These are phyloP conservation scores for Penicillium sp. DNA, from an alignment of 2,329 filamentous ascomycete species.

Conservation along the genomic window DNA sequence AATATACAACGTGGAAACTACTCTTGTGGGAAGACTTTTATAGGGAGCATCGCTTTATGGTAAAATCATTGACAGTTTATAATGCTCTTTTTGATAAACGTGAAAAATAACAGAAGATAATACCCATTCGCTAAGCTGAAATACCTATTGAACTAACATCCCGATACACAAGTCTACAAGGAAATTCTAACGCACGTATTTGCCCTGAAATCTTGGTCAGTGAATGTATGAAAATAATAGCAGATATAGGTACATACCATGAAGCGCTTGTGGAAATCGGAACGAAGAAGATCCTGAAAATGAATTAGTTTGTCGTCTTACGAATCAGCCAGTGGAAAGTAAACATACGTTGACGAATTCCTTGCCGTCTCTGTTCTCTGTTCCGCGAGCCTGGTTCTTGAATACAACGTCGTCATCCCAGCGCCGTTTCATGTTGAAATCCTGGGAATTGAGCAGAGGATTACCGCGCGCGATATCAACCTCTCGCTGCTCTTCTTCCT, in stretches of 20 bases:
- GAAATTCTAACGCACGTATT: conserved; percentile 7
- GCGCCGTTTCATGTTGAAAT: conserved; percentile 80
- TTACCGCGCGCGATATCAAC: conserved; percentile 89
- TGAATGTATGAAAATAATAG: neutral
- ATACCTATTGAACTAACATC: neutral
- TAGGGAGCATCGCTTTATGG: neutral
- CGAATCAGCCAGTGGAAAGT: neutral
- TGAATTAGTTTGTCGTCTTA: conserved; percentile 19
- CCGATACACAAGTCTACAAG: neutral
- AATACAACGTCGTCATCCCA: conserved; percentile 99
- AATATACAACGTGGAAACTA: neutral
- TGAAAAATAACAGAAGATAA: neutral
- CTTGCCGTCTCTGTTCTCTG: conserved; percentile 87
- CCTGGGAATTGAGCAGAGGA: conserved; percentile 80
- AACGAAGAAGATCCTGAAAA: conserved; percentile 74
- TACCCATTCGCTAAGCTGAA: conserved; percentile 5
- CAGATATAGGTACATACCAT: conserved; percentile 60
- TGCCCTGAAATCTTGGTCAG: conserved; percentile 1
- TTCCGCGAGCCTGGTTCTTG: conserved; percentile 95
- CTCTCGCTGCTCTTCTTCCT: conserved; percentile 80
- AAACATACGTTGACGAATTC: conserved; percentile 88
- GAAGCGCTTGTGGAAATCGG: conserved; percentile 96
- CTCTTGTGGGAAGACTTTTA: neutral
- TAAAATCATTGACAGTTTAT: neutral
- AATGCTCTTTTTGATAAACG: neutral